Conservation (phyloP, 2,329 filamentous ascomycete genomes). For the Grosmannia clavigera region DNA sequence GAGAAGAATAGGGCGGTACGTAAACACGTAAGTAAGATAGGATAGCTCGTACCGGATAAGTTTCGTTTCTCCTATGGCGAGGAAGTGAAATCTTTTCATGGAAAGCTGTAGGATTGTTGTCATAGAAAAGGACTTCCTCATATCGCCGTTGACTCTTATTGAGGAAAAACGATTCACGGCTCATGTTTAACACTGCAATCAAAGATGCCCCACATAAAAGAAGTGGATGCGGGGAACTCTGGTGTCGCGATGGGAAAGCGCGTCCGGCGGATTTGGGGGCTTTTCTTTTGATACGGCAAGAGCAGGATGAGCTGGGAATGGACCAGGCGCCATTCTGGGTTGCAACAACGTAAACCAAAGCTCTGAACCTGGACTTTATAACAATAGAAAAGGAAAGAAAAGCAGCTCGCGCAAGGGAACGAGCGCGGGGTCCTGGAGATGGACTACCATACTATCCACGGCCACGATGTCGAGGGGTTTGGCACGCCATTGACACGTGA, state of each 20-base stretch:
- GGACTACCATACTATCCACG: conserved; percentile 48
- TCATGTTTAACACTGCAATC: background rate
- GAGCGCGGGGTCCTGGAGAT: conserved; percentile 20
- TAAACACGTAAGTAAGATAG: too few species aligned
- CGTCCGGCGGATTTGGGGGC: background rate
- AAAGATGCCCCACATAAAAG: background rate
- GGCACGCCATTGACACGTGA: conserved; percentile 39
- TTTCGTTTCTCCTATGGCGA: background rate
- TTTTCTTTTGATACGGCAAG: background rate
- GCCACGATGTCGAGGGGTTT: conserved; percentile 49
- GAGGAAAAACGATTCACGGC: background rate
- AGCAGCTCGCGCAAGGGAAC: background rate
- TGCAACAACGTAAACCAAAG: background rate
- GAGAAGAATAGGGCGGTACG: background rate
- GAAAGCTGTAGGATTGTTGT: too few species aligned
- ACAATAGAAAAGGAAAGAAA: background rate
- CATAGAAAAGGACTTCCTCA: background rate
- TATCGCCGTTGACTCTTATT: background rate
- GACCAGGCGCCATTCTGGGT: background rate
- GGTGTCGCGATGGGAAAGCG: background rate
- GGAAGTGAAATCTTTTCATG: too few species aligned
- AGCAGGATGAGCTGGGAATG: background rate
- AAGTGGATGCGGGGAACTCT: background rate
- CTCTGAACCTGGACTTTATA: background rate
- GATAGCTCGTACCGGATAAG: too few species aligned